These are phyloP conservation scores for Phytophthora podocarpi DNA, from an alignment of 352 stramenopile genomes.

Conservation along the genomic window DNA sequence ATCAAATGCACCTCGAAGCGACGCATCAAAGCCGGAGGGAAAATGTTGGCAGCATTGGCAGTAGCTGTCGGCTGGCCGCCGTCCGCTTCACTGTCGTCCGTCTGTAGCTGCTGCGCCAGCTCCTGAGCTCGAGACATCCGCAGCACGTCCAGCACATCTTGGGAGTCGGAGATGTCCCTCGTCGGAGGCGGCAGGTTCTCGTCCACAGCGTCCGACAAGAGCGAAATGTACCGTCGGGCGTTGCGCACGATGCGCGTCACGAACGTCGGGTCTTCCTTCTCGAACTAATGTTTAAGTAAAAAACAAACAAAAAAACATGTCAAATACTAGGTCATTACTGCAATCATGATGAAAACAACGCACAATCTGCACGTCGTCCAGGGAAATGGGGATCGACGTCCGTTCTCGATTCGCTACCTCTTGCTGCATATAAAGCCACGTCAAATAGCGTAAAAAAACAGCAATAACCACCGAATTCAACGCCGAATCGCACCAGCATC, in stretches of 20 bases:
- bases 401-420: conserved; percentile 88
- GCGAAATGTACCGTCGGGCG: conserved; percentile 86
- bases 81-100: conserved; percentile 34
- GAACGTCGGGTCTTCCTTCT: conserved; percentile 80
- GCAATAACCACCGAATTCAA: background rate
- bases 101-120: conserved; percentile 55
- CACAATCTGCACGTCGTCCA: conserved; percentile 86
- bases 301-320: background rate
- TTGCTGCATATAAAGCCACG: conserved; percentile 53
- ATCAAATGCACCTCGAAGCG: conserved; percentile 87
- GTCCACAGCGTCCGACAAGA: conserved; percentile 90
- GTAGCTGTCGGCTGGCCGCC: conserved; percentile 21
- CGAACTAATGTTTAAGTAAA: no score
- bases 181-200: conserved; percentile 85
- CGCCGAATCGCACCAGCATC: conserved; percentile 61
- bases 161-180: conserved; percentile 74
- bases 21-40: conserved; percentile 93
- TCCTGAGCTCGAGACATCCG: conserved; percentile 80
- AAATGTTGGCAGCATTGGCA: conserved; percentile 65
- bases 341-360: conserved; percentile 35
- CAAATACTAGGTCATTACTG: conserved; percentile 47
- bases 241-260: conserved; percentile 87
- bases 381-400: conserved; percentile 74
- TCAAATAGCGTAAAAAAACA: conserved; percentile 3
- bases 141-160: conserved; percentile 88